Conservation (phyloP, 352 stramenopile species). For the Saprolegnia parasitica region DNA sequence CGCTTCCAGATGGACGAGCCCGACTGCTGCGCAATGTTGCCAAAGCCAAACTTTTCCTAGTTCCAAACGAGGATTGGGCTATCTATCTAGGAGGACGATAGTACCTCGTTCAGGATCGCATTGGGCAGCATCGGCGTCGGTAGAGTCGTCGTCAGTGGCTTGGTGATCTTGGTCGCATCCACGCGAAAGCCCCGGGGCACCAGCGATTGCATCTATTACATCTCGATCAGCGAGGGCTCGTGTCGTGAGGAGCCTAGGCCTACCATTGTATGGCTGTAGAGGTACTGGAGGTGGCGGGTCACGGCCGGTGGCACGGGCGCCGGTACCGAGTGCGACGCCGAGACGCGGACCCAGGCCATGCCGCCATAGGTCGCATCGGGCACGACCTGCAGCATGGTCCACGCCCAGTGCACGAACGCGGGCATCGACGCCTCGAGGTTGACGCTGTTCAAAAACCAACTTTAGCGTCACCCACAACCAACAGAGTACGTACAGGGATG, state of each 20-base stretch:
- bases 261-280: constrained; percentile 1
- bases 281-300: constrained; percentile 44
- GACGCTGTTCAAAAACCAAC: constrained; percentile 35
- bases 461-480: constrained; percentile 13
- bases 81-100: constrained; percentile 17
- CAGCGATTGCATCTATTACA: constrained; percentile 45
- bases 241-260: neutral
- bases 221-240: constrained; percentile 40
- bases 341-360: constrained; percentile 67
- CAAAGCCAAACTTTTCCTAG: constrained; percentile 74
- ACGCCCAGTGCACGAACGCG: constrained; percentile 41
- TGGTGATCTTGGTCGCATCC: constrained; percentile 34
- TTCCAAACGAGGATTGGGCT: neutral
- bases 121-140: constrained; percentile 49
- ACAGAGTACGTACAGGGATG: constrained; percentile 30
- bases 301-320: constrained; percentile 54
- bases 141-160: constrained; percentile 38
- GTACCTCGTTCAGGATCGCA: constrained; percentile 44
- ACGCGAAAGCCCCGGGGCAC: constrained; percentile 46
- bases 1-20: constrained; percentile 42
- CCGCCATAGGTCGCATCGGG: constrained; percentile 48
- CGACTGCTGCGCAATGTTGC: constrained; percentile 52
- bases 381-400: constrained; percentile 44
- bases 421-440: constrained; percentile 36
- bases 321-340: constrained; percentile 55